Conservation (phyloP, 495 filamentous ascomycete genomes). For the Penicillium pulvis region DNA sequence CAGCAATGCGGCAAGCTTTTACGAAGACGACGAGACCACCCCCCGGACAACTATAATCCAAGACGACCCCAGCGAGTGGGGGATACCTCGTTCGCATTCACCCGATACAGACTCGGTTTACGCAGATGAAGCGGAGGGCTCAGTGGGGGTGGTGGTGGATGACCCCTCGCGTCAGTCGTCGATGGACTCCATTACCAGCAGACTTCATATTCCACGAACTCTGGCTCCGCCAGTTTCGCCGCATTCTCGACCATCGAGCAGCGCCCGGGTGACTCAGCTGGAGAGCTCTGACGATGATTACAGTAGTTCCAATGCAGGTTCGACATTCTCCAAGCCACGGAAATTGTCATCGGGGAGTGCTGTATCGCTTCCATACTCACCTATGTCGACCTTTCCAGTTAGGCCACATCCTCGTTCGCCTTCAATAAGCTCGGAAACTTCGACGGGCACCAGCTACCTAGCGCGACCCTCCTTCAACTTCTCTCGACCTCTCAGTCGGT, state of each 20-base stretch:
- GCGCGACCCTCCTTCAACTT: constrained; percentile 87
- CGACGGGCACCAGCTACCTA: constrained; percentile 58
- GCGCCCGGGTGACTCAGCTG: constrained; percentile 54
- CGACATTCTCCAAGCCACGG: constrained; percentile 53
- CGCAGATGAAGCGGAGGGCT: constrained; percentile 14
- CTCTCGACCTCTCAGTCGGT: constrained; percentile 83
- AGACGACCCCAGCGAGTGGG: constrained; percentile 40
- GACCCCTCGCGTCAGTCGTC: constrained; percentile 41
- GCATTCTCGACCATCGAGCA: constrained; percentile 54
- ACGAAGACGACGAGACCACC: constrained; percentile 34
- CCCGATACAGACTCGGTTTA: constrained; percentile 44
- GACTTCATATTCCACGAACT: constrained; percentile 44
- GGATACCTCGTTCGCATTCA: constrained; percentile 47
- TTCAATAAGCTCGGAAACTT: constrained; percentile 78
- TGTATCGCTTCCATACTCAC: constrained; percentile 61
- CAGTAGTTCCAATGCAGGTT: constrained; percentile 54
- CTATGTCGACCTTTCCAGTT: constrained; percentile 58
- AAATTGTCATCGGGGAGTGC: constrained; percentile 70
- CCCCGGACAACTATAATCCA: constrained; percentile 29
- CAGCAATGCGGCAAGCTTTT: constrained; percentile 41
- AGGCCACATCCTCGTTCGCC: constrained; percentile 68
- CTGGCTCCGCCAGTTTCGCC: constrained; percentile 62
- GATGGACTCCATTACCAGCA: constrained; percentile 50
- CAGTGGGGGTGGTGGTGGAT: constrained; percentile 23
- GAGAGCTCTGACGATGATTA: constrained; percentile 70